phyloP scores from a whole-genome alignment of 1,284 basidiomycete genomes.

The Leccinum fallax region DNA sequence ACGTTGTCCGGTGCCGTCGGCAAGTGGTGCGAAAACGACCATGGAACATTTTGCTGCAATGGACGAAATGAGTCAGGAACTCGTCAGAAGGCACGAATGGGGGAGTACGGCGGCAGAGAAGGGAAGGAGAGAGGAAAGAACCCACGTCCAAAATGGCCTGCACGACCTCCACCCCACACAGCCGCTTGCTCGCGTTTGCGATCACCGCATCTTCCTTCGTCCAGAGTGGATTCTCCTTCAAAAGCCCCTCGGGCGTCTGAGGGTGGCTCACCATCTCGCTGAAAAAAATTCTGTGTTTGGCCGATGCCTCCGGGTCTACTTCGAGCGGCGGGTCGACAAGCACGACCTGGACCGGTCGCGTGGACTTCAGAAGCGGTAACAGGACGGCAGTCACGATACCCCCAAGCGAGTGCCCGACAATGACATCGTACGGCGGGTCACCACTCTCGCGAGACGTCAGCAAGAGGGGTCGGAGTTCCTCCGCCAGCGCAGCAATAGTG shows the following conservation, averaged over 20 bases:
- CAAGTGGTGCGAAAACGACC: constrained; percentile 16
- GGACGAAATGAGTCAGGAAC: neutral
- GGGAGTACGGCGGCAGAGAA: constrained; percentile 13
- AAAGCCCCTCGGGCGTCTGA: constrained; percentile 1
- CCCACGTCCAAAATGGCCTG: constrained; percentile 14
- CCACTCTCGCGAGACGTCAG: neutral
- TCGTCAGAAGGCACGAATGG: constrained; percentile 2
- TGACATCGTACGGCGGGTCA: constrained; percentile 6
- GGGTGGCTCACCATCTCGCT: neutral
- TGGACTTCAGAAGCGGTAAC: constrained; percentile 6
- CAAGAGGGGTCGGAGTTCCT: constrained; percentile 13
- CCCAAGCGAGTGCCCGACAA: constrained; percentile 28
- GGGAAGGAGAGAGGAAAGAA: neutral
- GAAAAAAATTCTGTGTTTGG: accelerated
- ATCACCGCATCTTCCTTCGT: constrained; percentile 4
- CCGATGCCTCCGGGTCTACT: neutral
- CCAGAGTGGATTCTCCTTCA: neutral
- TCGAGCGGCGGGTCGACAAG: constrained; percentile 23
- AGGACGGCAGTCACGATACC: constrained; percentile 11
- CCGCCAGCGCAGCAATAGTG: constrained; percentile 14
- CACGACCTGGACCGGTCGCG: constrained; percentile 9
- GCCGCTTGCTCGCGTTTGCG: neutral
- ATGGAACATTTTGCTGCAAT: constrained; percentile 22
- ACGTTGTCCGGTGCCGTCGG: constrained; percentile 15
- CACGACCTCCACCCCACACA: constrained; percentile 9